phyloP scores from a whole-genome alignment of 164 flowering plant species.

The Vitis amurensis region DNA sequence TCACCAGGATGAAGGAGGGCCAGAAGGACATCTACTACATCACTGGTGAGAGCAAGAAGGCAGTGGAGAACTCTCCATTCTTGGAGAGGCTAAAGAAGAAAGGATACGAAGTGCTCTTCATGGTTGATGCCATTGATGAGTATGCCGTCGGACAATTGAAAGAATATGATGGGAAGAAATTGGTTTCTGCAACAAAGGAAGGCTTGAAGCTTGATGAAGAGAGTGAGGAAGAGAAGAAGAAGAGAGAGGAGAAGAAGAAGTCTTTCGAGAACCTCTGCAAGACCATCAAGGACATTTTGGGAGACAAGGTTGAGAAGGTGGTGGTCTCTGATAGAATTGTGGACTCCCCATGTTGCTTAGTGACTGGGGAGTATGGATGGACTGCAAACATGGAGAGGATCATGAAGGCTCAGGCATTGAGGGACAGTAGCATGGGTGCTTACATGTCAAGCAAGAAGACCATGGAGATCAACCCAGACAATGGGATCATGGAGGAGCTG shows the following conservation, averaged over 20 bases:
- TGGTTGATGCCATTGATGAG: constrained; percentile 79
- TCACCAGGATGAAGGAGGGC: constrained; percentile 75
- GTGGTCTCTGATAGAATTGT: constrained; percentile 72
- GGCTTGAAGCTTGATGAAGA: constrained; percentile 72
- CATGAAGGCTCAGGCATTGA: constrained; percentile 74
- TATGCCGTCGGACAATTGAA: constrained; percentile 67
- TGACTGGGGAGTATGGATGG: constrained; percentile 75
- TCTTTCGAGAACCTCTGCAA: constrained; percentile 67
- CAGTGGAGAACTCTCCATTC: constrained; percentile 79
- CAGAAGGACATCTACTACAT: constrained; percentile 75
- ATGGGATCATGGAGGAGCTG: constrained; percentile 72
- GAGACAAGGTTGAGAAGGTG: constrained; percentile 67
- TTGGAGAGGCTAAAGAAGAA: constrained; percentile 70
- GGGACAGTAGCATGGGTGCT: constrained; percentile 67
- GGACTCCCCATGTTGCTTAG: constrained; percentile 72
- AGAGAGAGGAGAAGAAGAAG: constrained; percentile 61
- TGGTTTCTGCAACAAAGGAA: constrained; percentile 73
- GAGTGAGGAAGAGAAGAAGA: constrained; percentile 65
- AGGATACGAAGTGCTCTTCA: constrained; percentile 67
- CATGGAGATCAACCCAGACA: constrained; percentile 79
- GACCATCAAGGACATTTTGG: constrained; percentile 63
- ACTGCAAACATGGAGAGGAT: constrained; percentile 76
- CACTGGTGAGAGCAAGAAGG: constrained; percentile 74
- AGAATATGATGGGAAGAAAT: constrained; percentile 73
- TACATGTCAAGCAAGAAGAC: constrained; percentile 87